Evolutionary conservation across 352 stramenopile species (phyloP).

Genomic region (Aphanomyces astaci): DNA sequence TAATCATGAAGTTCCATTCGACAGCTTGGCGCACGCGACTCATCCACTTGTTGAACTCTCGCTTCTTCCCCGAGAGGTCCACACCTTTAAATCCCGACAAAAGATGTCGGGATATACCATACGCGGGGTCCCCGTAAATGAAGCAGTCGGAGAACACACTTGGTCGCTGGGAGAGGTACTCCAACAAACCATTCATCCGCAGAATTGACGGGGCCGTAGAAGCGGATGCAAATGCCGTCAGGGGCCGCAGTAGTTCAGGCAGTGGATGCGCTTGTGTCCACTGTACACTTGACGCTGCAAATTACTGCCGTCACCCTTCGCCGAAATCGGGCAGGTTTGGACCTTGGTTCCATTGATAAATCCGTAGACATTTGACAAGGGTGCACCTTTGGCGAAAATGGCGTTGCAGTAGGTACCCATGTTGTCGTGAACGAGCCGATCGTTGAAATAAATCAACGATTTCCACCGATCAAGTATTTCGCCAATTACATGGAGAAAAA

Average conservation of each 20-base stretch:
- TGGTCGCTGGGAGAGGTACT: background rate
- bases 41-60: no score
- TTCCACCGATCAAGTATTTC: background rate
- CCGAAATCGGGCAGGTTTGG: background rate
- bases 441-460: background rate
- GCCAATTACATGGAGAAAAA: constrained; percentile 6
- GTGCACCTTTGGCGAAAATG: constrained; percentile 6
- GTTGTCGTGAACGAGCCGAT: background rate
- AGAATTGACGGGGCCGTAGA: background rate
- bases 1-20: no score
- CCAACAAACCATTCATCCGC: background rate
- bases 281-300: constrained; percentile 7
- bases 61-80: no score
- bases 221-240: constrained; percentile 14
- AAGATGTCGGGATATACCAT: no score
- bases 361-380: constrained; percentile 1
- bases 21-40: no score
- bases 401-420: background rate
- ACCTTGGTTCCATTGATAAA: constrained; percentile 14
- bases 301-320: background rate
- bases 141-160: background rate
- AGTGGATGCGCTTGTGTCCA: background rate
- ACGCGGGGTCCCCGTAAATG: background rate
- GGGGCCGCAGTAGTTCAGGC: background rate
- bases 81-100: no score